A percentile compares a stretch with the other conserved stretches of the same genome.
Evolutionary conservation across 352 stramenopile species (phyloP).

Genomic region (Phytophthora pini): DNA sequence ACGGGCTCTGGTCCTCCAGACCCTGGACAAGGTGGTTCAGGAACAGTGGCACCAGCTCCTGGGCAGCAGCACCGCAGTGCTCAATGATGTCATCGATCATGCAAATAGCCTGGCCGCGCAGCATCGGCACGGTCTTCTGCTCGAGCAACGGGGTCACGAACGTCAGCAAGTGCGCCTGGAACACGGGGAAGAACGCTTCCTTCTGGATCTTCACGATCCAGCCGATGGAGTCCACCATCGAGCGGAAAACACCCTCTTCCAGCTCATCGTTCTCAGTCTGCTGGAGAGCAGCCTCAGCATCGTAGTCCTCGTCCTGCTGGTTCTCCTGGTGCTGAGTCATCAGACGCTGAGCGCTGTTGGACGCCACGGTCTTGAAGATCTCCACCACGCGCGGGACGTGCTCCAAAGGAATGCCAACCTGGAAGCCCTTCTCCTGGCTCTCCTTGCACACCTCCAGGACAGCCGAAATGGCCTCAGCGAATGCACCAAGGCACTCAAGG

Average conservation of each 20-base stretch:
- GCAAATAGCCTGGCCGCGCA: slow-evolving; percentile 86
- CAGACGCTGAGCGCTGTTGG: slow-evolving; percentile 67
- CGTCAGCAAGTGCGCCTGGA: slow-evolving; percentile 69
- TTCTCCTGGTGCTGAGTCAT: slow-evolving; percentile 67
- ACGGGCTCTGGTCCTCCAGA: slow-evolving; percentile 69
- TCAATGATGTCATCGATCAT: slow-evolving; percentile 91
- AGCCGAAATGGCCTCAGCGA: slow-evolving; percentile 79
- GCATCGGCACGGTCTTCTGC: slow-evolving; percentile 55
- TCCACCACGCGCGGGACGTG: slow-evolving; percentile 76
- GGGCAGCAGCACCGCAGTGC: slow-evolving; percentile 70
- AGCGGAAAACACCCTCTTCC: slow-evolving; percentile 80
- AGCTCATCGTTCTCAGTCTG: slow-evolving; percentile 77
- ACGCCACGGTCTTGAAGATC: slow-evolving; percentile 72
- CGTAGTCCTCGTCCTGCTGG: slow-evolving; percentile 82
- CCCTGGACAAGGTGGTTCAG: slow-evolving; percentile 75
- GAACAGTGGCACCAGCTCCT: slow-evolving; percentile 81
- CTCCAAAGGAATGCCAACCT: slow-evolving; percentile 70
- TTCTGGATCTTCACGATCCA: slow-evolving; percentile 88
- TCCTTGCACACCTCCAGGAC: slow-evolving; percentile 86
- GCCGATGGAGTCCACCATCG: slow-evolving; percentile 85
- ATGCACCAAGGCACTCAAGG: slow-evolving; percentile 76
- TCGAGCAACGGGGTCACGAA: slow-evolving; percentile 79
- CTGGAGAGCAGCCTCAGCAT: slow-evolving; percentile 75
- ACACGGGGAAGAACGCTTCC: slow-evolving; percentile 78
- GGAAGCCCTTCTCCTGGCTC: slow-evolving; percentile 73